These are phyloP conservation scores for Globisporangium emineosum DNA, from an alignment of 352 stramenopile species.

Conservation along the genomic window DNA sequence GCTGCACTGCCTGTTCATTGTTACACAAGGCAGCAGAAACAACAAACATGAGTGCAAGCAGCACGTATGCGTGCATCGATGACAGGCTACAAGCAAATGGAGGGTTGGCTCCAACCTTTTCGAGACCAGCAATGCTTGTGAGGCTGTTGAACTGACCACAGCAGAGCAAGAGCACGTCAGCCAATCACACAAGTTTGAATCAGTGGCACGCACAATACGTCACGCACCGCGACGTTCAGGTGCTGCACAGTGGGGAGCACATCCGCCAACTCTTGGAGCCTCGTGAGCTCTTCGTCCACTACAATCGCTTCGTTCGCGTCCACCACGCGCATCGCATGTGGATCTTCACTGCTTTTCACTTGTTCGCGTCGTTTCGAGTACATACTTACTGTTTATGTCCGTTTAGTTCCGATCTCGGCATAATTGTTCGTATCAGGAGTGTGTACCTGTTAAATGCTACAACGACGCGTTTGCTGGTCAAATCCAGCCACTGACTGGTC, in stretches of 20 bases:
- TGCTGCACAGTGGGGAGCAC: conserved; percentile 32
- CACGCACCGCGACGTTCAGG: conserved; percentile 53
- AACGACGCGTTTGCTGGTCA: too few species aligned
- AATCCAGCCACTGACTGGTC: conserved; percentile 1
- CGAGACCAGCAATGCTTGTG: conserved; percentile 31
- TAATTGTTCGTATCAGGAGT: too few species aligned
- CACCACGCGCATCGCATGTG: conserved; percentile 35
- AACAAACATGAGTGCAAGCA: not conserved
- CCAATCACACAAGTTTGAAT: not conserved
- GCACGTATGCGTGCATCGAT: too few species aligned
- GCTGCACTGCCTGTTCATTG: conserved; percentile 26
- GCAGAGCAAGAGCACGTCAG: not conserved
- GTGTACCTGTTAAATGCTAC: too few species aligned
- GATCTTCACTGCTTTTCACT: too few species aligned
- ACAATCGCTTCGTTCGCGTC: conserved; percentile 43
- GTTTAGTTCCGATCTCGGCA: not conserved
- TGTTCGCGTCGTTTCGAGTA: conserved; percentile 7
- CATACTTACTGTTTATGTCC: not conserved
- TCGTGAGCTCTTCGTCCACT: conserved; percentile 49
- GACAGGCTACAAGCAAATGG: too few species aligned
- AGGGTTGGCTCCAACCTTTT: conserved; percentile 30
- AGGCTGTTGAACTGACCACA: conserved; percentile 65
- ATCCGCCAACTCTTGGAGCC: conserved; percentile 21
- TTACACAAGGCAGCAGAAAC: not conserved
- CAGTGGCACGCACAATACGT: conserved; percentile 9